Base-by-base conservation (phyloP, 176 grass and related monocot genomes). In the Avena insularis region DNA sequence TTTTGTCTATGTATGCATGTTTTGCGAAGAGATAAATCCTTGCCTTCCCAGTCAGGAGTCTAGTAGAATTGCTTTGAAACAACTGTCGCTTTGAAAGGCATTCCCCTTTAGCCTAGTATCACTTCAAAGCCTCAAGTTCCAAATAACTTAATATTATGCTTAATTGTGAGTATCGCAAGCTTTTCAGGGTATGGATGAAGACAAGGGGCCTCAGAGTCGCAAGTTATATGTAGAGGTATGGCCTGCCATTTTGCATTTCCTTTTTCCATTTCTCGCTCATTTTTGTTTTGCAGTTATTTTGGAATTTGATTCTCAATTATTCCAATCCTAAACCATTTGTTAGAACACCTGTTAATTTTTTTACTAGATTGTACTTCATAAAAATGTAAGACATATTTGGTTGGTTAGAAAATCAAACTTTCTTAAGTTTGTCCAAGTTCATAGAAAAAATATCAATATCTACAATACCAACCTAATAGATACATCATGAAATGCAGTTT, bases 181-280 rank as follows among this genome's bases (percentile, higher is more conserved):
- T 71, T 83, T 72, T 82, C 80, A 95, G 93, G 93, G 90, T 25
- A 92, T 95, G 93, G 93, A 95, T 86, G 93, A 95, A 87, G 93
- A 95, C 35, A 95, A 93, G 78, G 91, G 93, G 31, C 93, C 93
- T 78, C 93, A 88, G 87, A 90, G 90, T 88, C 92, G 93, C 71
- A 95, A 95, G 86, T 81, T 95, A 67, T 95, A 95, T 88, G 71
- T 93, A 70, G 89, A 95, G 94, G 91, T 95, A 93, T 82, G 12
- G 13, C 74, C 66, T 84, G 38, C 54, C 43, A 70, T 27, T 81
- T 25, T 54, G 59, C 53, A 56, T 71, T 71, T 83, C 40, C 33
- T 82, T 67, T 35, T 67, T 51, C 46, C 16, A 29, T 36, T 31
- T 47, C 11, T 20, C 27, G 17, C 12, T 56, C 25, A 40, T 84